These are phyloP conservation scores for Neonothopanus nambi DNA, from an alignment of 1,284 basidiomycete genomes.

Conservation along the genomic window DNA sequence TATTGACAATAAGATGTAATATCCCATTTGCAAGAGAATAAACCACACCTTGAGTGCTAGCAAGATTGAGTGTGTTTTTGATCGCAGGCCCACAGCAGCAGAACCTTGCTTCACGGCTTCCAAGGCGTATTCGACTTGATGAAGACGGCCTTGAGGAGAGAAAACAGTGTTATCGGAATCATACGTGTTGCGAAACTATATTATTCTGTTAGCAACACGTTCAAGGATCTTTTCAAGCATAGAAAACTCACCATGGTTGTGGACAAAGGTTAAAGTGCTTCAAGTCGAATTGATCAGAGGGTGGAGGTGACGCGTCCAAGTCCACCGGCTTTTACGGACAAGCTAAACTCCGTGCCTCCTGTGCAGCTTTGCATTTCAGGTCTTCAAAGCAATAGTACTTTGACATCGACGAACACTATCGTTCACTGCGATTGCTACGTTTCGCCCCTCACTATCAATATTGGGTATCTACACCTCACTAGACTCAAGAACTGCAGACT, in stretches of 20 bases:
- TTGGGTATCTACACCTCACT: too few species aligned
- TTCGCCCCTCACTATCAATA: too few species aligned
- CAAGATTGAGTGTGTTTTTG: slow-evolving; percentile 93
- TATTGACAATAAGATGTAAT: slow-evolving; percentile 34
- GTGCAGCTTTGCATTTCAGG: too few species aligned
- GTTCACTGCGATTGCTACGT: too few species aligned
- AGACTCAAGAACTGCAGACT: too few species aligned
- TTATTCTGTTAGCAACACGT: background rate
- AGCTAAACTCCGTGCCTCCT: too few species aligned
- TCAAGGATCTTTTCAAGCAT: background rate
- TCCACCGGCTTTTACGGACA: too few species aligned
- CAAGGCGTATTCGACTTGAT: slow-evolving; percentile 98
- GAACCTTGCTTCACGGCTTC: slow-evolving; percentile 99
- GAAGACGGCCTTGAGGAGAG: slow-evolving; percentile 86
- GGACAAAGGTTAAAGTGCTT: background rate
- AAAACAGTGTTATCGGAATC: slow-evolving; percentile 97
- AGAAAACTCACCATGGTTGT: slow-evolving; percentile 16
- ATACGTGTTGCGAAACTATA: slow-evolving; percentile 91
- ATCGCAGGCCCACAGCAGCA: slow-evolving; percentile 94
- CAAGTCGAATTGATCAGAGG: background rate
- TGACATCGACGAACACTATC: too few species aligned
- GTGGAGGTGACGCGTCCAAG: slow-evolving; percentile 17
- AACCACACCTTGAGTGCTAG: slow-evolving; percentile 85
- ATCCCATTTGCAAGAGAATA: slow-evolving; percentile 6
- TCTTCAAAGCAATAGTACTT: too few species aligned